Evolutionary conservation across 371 early-diverging fungal genomes (phyloP).

Genomic region (Sporodiniella umbellata): DNA sequence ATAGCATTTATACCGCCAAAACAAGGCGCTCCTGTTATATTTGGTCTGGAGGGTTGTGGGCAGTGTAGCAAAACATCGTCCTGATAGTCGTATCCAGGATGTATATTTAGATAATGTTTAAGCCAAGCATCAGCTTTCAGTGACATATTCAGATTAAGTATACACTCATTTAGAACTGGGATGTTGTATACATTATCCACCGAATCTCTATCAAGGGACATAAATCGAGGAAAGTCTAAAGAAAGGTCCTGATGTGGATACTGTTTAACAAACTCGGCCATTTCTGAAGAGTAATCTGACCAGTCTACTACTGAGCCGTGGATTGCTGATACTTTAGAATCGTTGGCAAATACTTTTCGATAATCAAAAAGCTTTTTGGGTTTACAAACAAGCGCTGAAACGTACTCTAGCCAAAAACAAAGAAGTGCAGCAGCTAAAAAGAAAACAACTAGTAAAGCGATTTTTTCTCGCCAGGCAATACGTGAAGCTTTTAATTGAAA

Average conservation of each 20-base stretch:
- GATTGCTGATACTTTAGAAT: slow-evolving; percentile 29
- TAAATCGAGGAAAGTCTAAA: slow-evolving; percentile 41
- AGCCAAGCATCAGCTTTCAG: slow-evolving; percentile 37
- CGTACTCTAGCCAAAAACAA: slow-evolving; percentile 43
- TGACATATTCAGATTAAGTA: slow-evolving; percentile 21
- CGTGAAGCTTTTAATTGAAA: slow-evolving; percentile 26
- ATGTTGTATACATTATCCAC: slow-evolving; percentile 15
- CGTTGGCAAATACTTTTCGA: slow-evolving; percentile 23
- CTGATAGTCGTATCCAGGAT: slow-evolving; percentile 30
- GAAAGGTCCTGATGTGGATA: slow-evolving; percentile 44
- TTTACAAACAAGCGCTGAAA: slow-evolving; percentile 42
- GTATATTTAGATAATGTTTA: slow-evolving; percentile 20
- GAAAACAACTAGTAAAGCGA: slow-evolving; percentile 31
- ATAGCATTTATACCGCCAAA: slow-evolving; percentile 17
- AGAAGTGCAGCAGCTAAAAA: slow-evolving; percentile 26
- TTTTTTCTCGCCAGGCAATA: slow-evolving; percentile 48
- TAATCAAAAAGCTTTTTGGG: slow-evolving; percentile 27
- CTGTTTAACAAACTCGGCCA: slow-evolving; percentile 23
- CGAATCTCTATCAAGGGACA: slow-evolving; percentile 23
- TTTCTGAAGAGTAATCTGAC: slow-evolving; percentile 20
- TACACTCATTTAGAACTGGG: slow-evolving; percentile 25
- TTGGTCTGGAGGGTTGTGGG: slow-evolving; percentile 32
- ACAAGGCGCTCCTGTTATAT: slow-evolving; percentile 38
- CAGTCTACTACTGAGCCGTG: slow-evolving; percentile 43
- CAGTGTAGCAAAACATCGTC: slow-evolving; percentile 19